Evolutionary conservation across 345 rosid genomes (phyloP).

Genomic region (Reutealis trisperma): DNA sequence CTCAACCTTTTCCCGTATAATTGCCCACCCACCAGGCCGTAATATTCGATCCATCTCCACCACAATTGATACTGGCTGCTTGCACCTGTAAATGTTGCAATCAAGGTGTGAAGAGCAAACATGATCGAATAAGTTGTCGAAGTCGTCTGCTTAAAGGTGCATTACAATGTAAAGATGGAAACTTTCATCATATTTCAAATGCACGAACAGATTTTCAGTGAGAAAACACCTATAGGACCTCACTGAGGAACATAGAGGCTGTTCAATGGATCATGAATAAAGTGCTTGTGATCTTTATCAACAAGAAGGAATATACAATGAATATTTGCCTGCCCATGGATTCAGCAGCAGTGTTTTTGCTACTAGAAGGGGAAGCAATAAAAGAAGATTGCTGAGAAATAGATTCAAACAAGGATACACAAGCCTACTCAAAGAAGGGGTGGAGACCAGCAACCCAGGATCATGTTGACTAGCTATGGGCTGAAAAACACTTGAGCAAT

Average conservation of each 20-base stretch:
- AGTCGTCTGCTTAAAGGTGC: too few species aligned
- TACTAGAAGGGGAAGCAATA: too few species aligned
- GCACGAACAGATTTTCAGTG: too few species aligned
- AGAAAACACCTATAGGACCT: too few species aligned
- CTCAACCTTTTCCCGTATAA: constrained; percentile 79
- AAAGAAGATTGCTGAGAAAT: too few species aligned
- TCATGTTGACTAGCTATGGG: not conserved
- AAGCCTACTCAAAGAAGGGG: too few species aligned
- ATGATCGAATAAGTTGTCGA: not conserved
- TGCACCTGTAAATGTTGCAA: constrained; percentile 53
- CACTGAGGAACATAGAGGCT: too few species aligned
- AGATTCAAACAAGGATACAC: too few species aligned
- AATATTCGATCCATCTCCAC: constrained; percentile 87
- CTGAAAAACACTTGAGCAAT: not conserved
- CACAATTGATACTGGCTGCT: constrained; percentile 72
- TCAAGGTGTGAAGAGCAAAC: too few species aligned
- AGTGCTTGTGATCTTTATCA: not conserved
- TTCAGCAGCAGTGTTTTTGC: too few species aligned
- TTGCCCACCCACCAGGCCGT: constrained; percentile 91
- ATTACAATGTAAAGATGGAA: not conserved
- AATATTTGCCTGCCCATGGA: too few species aligned
- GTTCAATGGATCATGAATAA: not conserved
- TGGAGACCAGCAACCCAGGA: not conserved
- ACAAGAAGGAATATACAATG: too few species aligned
- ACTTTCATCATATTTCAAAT: not conserved